phyloP scores from a whole-genome alignment of 768 basidiomycete genomes.

The Guyanaporus albipodus region DNA sequence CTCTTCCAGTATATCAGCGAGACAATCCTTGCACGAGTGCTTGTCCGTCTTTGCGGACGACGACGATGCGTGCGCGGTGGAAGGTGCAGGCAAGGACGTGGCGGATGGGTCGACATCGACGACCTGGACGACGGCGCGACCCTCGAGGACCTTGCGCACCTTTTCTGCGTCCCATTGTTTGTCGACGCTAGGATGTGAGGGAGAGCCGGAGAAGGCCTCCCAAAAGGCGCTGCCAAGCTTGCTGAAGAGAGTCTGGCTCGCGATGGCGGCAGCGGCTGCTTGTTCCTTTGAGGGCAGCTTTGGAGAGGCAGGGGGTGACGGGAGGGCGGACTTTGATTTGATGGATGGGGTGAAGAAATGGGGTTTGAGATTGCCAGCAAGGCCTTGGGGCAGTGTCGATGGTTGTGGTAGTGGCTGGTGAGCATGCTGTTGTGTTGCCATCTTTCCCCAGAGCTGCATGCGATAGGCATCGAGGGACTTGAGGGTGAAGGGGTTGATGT shows the following conservation, averaged over 20 bases:
- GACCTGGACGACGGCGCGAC: conserved; percentile 72
- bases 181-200: conserved; percentile 17
- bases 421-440: conserved; percentile 67
- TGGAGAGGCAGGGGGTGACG: conserved; percentile 44
- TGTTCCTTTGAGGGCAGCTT: conserved; percentile 31
- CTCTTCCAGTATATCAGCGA: conserved; percentile 55
- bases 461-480: conserved; percentile 83
- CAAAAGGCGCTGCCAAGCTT: conserved; percentile 78
- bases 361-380: conserved; percentile 41
- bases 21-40: conserved; percentile 18
- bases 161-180: conserved; percentile 69
- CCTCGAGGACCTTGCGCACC: conserved; percentile 76
- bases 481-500: conserved; percentile 80
- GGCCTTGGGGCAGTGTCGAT: conserved; percentile 30
- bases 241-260: conserved; percentile 68
- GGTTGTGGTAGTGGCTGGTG: conserved; percentile 37
- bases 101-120: conserved; percentile 62
- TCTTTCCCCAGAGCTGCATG: conserved; percentile 90
- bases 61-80: background rate
- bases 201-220: conserved; percentile 76
- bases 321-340: conserved; percentile 28
- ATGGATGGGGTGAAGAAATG: conserved; percentile 26
- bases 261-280: conserved; percentile 54
- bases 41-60: conserved; percentile 17
- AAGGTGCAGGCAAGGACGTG: background rate